These are phyloP conservation scores for Ailanthus altissimus DNA, from an alignment of 345 rosid genomes.

Conservation along the genomic window DNA sequence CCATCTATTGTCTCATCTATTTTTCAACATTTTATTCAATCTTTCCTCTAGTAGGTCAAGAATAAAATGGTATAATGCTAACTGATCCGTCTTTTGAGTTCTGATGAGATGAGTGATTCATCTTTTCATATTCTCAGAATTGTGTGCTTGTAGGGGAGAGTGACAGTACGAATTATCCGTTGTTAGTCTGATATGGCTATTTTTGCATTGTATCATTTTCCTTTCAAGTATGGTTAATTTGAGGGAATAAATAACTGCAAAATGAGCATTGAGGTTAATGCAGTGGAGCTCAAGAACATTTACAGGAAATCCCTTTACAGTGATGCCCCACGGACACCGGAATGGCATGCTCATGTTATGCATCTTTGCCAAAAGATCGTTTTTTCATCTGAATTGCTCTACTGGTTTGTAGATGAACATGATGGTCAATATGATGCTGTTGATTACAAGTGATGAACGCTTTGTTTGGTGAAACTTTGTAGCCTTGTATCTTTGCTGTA, in stretches of 20 bases:
- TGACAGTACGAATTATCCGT: neutral
- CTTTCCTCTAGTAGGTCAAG: neutral
- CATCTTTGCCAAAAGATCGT: neutral
- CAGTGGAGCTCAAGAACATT: neutral
- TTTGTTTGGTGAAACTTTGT: neutral
- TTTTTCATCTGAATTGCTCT: conserved; percentile 1
- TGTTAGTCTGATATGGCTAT: neutral
- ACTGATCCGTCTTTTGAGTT: neutral
- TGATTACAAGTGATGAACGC: neutral
- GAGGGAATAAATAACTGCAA: neutral
- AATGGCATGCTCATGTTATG: neutral
- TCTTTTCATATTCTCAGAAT: too few relatives aligned
- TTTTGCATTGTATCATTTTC: neutral
- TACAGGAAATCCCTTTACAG: neutral
- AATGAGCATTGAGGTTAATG: neutral
- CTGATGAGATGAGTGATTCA: too few relatives aligned
- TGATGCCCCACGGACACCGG: neutral
- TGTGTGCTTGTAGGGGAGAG: neutral
- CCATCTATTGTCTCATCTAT: neutral
- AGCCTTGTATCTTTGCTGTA: neutral
- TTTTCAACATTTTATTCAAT: neutral
- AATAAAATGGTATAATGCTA: neutral
- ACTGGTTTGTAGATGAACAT: neutral
- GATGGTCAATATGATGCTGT: neutral
- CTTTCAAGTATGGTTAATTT: neutral